Percentiles rank a stretch among this genome's conserved stretches.
Evolutionary conservation across 208 protist species (phyloP).

Genomic region (Acanthamoeba divionensis): DNA sequence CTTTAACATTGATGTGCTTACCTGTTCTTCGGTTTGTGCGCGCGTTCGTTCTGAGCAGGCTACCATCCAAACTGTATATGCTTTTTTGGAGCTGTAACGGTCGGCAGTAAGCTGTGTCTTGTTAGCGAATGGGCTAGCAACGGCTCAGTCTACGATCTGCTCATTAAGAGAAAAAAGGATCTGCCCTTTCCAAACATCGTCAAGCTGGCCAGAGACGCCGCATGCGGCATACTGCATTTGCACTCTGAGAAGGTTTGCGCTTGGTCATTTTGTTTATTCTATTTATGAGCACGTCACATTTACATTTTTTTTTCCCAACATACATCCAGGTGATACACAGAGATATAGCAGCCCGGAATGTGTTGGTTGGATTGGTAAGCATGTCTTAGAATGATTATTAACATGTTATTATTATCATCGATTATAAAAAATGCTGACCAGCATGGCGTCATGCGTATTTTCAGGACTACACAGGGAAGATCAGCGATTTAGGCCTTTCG

Average conservation of each 20-base stretch:
- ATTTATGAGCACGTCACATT: background rate
- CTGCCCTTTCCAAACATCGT: background rate
- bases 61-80: slow-evolving; percentile 25
- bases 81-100: slow-evolving; percentile 28
- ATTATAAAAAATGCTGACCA: no score
- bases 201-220: slow-evolving; percentile 24
- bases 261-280: background rate
- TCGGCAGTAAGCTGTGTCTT: background rate
- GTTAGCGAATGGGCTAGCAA: background rate
- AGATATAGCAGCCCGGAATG: slow-evolving; percentile 9
- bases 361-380: slow-evolving; percentile 20
- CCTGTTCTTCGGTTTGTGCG: no score
- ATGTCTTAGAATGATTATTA: no score
- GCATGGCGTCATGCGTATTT: no score
- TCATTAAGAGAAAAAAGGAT: slow-evolving; percentile 12
- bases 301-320: background rate
- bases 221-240: slow-evolving; percentile 33
- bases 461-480: slow-evolving; percentile 43
- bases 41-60: no score
- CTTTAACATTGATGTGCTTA: no score
- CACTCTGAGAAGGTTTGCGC: slow-evolving; percentile 29
- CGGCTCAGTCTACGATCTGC: slow-evolving; percentile 41
- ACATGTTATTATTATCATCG: no score
- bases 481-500: background rate
- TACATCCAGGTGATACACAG: slow-evolving; percentile 35